Percentiles rank a stretch among this genome's conserved stretches.
Evolutionary conservation across 495 filamentous ascomycete species (phyloP).

Genomic region (Penicillium daleae): DNA sequence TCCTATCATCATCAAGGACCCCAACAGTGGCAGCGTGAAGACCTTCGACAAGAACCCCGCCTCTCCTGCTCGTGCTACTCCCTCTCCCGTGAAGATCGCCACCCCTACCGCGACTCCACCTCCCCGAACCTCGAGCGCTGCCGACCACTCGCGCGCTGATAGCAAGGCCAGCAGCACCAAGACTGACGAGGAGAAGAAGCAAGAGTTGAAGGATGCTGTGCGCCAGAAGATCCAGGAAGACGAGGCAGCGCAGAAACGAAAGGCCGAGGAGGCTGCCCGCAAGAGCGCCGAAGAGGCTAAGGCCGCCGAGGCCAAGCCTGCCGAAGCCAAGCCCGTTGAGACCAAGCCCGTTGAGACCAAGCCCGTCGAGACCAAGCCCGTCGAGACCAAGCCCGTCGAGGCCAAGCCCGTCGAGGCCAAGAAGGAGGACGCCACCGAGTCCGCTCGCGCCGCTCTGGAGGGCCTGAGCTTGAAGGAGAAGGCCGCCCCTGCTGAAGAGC

Average conservation of each 20-base stretch:
- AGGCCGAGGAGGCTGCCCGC: slow-evolving; percentile 52
- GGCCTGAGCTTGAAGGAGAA: slow-evolving; percentile 48
- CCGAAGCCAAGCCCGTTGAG: slow-evolving; percentile 29
- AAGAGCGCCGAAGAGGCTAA: slow-evolving; percentile 53
- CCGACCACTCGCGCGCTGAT: slow-evolving; percentile 62
- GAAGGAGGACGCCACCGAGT: slow-evolving; percentile 44
- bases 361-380: slow-evolving; percentile 32
- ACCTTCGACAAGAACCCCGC: slow-evolving; percentile 60
- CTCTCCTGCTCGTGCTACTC: slow-evolving; percentile 58
- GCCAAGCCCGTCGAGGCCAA: slow-evolving; percentile 48
- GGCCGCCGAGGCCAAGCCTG: slow-evolving; percentile 33
- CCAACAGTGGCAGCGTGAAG: slow-evolving; percentile 67
- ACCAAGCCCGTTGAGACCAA: slow-evolving; percentile 48
- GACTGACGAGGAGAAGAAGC: slow-evolving; percentile 71
- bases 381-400: slow-evolving; percentile 28
- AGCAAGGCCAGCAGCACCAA: slow-evolving; percentile 56
- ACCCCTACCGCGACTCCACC: slow-evolving; percentile 68
- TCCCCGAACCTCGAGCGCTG: slow-evolving; percentile 54
- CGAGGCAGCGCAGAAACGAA: slow-evolving; percentile 54
- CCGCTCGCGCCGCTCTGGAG: slow-evolving; percentile 38
- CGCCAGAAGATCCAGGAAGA: slow-evolving; percentile 63
- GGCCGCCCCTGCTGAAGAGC: slow-evolving; percentile 37
- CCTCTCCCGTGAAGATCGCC: slow-evolving; percentile 62
- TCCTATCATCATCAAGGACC: slow-evolving; percentile 77
- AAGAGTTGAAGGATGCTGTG: slow-evolving; percentile 69